Percentiles rank a stretch among this genome's conserved stretches.
Evolutionary conservation across 305 asterid species (phyloP).

Genomic region (Andrographis paniculata): DNA sequence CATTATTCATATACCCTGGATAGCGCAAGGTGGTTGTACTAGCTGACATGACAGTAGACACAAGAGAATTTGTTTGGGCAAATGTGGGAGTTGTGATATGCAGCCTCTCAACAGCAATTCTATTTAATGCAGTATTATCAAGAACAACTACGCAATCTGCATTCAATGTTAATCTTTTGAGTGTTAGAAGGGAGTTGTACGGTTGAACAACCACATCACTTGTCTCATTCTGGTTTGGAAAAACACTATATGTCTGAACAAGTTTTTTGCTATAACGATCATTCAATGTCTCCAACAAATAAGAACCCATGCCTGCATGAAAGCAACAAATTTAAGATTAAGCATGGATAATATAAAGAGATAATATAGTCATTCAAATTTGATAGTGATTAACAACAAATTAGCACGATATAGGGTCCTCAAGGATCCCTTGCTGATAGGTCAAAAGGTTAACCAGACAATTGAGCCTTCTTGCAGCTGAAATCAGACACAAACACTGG

Average conservation of each 20-base stretch:
- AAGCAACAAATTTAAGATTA: slow-evolving; percentile 15
- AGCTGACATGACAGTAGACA: slow-evolving; percentile 99
- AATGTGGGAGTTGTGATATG: slow-evolving; percentile 93
- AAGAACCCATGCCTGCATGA: slow-evolving; percentile 93
- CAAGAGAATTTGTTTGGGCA: slow-evolving; percentile 91
- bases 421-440: not conserved
- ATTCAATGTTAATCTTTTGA: slow-evolving; percentile 80
- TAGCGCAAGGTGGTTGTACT: slow-evolving; percentile 97
- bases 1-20: slow-evolving; percentile 99
- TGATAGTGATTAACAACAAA: not conserved
- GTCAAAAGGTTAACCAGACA: not conserved
- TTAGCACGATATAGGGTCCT: slow-evolving; percentile 11
- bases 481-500: too few species aligned
- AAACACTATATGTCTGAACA: slow-evolving; percentile 94
- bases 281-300: slow-evolving; percentile 87
- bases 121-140: slow-evolving; percentile 93
- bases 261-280: slow-evolving; percentile 98
- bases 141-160: slow-evolving; percentile 99
- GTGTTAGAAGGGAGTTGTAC: slow-evolving; percentile 92
- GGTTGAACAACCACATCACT: slow-evolving; percentile 99
- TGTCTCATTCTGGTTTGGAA: slow-evolving; percentile 95
- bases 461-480: too few species aligned
- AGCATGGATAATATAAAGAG: too few species aligned
- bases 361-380: too few species aligned
- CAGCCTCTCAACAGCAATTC: slow-evolving; percentile 97